Base-by-base conservation (phyloP, 176 grass and related monocot genomes). In the Hsuehochloa calcarea region DNA sequence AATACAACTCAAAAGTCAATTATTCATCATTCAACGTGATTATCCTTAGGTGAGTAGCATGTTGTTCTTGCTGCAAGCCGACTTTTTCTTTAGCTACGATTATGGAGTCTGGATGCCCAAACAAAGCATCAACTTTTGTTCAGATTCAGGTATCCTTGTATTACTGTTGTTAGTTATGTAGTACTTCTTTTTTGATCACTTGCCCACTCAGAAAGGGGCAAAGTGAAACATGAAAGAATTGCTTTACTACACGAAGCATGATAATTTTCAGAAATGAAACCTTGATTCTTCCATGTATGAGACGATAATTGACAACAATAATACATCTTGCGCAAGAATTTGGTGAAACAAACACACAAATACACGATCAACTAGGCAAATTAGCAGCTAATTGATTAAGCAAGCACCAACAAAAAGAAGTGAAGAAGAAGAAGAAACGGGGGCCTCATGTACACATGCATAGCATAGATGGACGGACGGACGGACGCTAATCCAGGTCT, bases 241-340 rank as follows among this genome's bases (percentile, higher is more conserved):
- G 50, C 16, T 52, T 52, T 19, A 52, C 50, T 20, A 8, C 51
- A 3, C 7, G 65, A 69, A 38, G 25, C 20, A 17, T 19, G 4
- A 20, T 16, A 51, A 51, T 22, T 59, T 0, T 60, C 10, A 70
- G 79, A 13, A 14, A 47, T 10, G 62, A 23, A 68, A 51, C 61
- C 13, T 34, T 34, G 26, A 65, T 16, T 38, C 45, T 68, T 80
- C 17, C 10, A 39, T 17, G 15, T 37, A 26, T 23, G 43, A 31
- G 8, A 38, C 1, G 5, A 23, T 19, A 1, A 76, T 25, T 26
- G 35, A 17, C 41, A 68, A 51, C 44, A 1, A 3, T 20, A 38
- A 45, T 47, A 76, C 51, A 77, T 52, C 51, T 77, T 76, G 10
- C 45, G 70, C 77, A 65, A 68, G 78, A 68, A 87, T 40, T 34